Evolutionary conservation across 2,329 filamentous ascomycete genomes (phyloP), one percentile per base, ranked within the genome.

Genomic region (Talaromyces pinophilus): DNA sequence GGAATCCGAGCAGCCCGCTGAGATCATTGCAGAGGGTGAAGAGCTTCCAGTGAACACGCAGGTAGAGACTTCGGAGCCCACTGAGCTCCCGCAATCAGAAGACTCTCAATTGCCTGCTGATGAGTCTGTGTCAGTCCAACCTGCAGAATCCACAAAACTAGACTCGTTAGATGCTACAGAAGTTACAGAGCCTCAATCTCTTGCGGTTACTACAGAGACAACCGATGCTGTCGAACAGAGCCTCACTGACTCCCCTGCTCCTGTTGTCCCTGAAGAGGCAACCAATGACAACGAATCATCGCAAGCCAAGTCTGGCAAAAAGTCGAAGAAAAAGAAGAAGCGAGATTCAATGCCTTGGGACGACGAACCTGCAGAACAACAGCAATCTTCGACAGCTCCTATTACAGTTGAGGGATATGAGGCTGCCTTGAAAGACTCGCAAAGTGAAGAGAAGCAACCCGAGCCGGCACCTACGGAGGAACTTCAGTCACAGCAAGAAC

Each of bases 321-420:
- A 75, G 64, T 68, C 67, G 1, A 79, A 78, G 69, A 72, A 73
- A 22, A 79, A 80, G 72, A 81, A 79, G 65, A 74, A 72, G 60
- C 68, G 70, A 30, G 70, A 74, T 44, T 72, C 71, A 30, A 68
- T 72, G 33, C 69, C 69, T 3, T 74, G 73, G 66, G 74, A 73
- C 5, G 33, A 40, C 48, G 71, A 70, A 28, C 28, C 60, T 59
- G 10, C 28, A 57, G 62, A 62, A 55, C 55, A 35, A 17, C 48
- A 64, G 8, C 22, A 57, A 8, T 17, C 57, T 42, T 40, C 57
- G 3, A n/a, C 48, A 10, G 15, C 17, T 13, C 7, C 48, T 35
- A 2, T 25, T 22, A 4, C 46, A 38, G 46, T 19, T 11, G 33
- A 63, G 10, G 59, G 38, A 44, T 30, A 66, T 40, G 48, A 57